Evolutionary conservation across 331 rosid species (phyloP).

Genomic region (Ulmus americana): DNA sequence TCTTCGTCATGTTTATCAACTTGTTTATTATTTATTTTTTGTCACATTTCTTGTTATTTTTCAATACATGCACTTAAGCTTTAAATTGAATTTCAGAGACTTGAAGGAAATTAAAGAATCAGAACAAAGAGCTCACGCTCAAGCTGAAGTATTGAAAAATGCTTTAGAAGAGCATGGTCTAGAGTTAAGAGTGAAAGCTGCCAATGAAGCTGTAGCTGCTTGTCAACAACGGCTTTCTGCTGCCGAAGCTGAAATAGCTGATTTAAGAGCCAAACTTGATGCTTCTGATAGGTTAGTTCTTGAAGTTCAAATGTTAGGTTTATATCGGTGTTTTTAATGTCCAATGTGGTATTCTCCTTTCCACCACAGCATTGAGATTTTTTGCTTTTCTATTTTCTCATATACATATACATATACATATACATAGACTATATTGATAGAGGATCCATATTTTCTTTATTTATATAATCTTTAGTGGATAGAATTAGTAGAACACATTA

Average conservation of each 20-base stretch:
- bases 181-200: conserved; percentile 91
- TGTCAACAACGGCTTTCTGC: conserved; percentile 81
- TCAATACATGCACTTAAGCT: conserved; percentile 10
- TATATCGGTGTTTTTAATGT: too few relatives aligned
- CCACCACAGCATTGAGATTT: too few relatives aligned
- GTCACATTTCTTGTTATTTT: not conserved
- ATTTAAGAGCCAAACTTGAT: conserved; percentile 61
- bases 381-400: too few relatives aligned
- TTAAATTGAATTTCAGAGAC: conserved; percentile 46
- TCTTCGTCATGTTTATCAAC: not conserved
- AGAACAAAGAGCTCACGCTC: conserved; percentile 64
- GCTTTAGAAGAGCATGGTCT: conserved; percentile 92
- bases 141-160: conserved; percentile 61
- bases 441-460: too few relatives aligned
- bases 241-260: conserved; percentile 77
- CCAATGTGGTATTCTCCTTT: too few relatives aligned
- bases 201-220: conserved; percentile 93
- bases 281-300: conserved; percentile 66
- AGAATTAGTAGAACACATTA: too few relatives aligned
- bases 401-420: too few relatives aligned
- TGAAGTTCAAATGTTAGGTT: not conserved
- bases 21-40: not conserved
- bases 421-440: too few relatives aligned
- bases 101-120: conserved; percentile 72
- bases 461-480: too few relatives aligned